Conservation (phyloP, 192 early-diverging fungal species). For the Kappamyces sp. region DNA sequence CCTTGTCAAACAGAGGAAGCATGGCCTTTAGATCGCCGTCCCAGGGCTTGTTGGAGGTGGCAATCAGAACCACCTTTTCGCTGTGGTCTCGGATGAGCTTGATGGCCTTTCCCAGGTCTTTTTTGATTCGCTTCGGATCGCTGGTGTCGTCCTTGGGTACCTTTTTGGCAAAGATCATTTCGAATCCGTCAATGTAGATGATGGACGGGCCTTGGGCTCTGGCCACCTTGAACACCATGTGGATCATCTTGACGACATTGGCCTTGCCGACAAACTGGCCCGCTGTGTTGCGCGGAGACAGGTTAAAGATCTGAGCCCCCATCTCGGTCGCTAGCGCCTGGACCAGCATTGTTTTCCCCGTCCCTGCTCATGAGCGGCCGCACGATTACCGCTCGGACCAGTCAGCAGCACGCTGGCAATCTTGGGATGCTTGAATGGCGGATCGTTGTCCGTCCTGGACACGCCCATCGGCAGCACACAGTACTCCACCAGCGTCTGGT, state of each 20-base stretch:
- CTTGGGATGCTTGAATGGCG: conserved; percentile 28
- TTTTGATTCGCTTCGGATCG: conserved; percentile 60
- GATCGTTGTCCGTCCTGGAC: too few species aligned
- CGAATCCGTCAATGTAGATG: conserved; percentile 52
- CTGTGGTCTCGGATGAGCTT: conserved; percentile 39
- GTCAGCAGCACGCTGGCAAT: conserved; percentile 40
- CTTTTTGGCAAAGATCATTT: conserved; percentile 61
- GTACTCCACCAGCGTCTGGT: conserved; percentile 36
- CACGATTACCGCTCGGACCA: conserved; percentile 39
- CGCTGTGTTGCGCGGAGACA: conserved; percentile 50
- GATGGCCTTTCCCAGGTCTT: conserved; percentile 50
- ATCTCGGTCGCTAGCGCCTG: conserved; percentile 50
- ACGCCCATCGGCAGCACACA: conserved; percentile 49
- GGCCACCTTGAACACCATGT: conserved; percentile 66
- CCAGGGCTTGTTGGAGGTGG: conserved; percentile 52
- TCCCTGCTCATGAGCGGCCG: conserved; percentile 21
- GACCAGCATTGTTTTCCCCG: conserved; percentile 54
- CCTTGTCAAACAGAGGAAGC: conserved; percentile 38
- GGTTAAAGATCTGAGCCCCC: conserved; percentile 50
- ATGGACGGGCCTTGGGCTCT: conserved; percentile 51
- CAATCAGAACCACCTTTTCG: conserved; percentile 48
- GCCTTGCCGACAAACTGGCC: conserved; percentile 55
- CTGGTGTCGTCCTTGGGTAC: conserved; percentile 59
- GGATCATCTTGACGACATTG: conserved; percentile 47
- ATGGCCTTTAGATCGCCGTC: conserved; percentile 50